A percentile compares a stretch with the other conserved stretches of the same genome.
Evolutionary conservation across 2,329 filamentous ascomycete species (phyloP).

Genomic region (Xylariomycetidae sp.): DNA sequence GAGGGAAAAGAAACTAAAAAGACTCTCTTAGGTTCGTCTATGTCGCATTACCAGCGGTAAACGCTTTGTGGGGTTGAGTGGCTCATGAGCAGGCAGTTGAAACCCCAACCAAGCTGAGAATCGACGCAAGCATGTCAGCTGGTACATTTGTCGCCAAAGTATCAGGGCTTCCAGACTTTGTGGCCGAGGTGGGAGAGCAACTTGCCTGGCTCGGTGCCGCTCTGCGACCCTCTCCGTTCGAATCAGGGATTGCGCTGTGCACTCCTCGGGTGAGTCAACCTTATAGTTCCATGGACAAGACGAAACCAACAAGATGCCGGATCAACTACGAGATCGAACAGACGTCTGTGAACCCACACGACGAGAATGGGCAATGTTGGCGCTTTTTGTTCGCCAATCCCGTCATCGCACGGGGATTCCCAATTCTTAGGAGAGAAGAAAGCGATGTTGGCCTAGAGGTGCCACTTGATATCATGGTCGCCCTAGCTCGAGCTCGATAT

Average conservation of each 20-base stretch:
- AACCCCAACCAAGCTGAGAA: too few species aligned
- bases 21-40: too few species aligned
- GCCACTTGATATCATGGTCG: slow-evolving; percentile 22
- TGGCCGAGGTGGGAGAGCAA: slow-evolving; percentile 31
- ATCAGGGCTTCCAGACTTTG: slow-evolving; percentile 5
- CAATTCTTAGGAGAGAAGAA: slow-evolving; percentile 16
- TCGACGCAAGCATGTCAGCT: neutral
- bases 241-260: too few species aligned
- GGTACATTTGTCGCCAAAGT: slow-evolving; percentile 1
- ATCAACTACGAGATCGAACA: too few species aligned
- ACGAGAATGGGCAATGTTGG: slow-evolving; percentile 28
- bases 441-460: slow-evolving; percentile 26
- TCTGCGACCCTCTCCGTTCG: slow-evolving; percentile 19
- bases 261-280: too few species aligned
- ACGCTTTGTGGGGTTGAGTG: too few species aligned
- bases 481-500: slow-evolving; percentile 11
- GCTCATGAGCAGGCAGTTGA: too few species aligned
- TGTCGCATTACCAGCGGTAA: too few species aligned
- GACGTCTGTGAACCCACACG: too few species aligned
- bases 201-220: slow-evolving; percentile 31
- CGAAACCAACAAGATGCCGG: too few species aligned
- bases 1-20: too few species aligned
- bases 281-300: too few species aligned
- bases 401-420: slow-evolving; percentile 26
- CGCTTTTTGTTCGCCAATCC: slow-evolving; percentile 22